Evolutionary conservation across 2,329 filamentous ascomycete genomes (phyloP).

Genomic region (Hypoxylon rubiginosum): DNA sequence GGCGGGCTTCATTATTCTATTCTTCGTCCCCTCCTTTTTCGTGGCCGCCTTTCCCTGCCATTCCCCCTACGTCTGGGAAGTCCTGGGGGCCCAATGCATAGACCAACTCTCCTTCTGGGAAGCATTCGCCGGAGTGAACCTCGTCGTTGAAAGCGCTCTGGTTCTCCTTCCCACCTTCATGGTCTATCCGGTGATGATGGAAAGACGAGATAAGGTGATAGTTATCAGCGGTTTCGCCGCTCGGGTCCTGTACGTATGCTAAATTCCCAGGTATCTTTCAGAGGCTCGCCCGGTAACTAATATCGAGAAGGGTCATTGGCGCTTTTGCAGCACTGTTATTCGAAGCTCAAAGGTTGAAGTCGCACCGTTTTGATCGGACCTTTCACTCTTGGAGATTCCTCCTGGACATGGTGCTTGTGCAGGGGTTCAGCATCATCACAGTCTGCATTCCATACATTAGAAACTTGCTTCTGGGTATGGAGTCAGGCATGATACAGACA

Average conservation of each 20-base stretch:
- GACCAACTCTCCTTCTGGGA: constrained; percentile 39
- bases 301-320: not conserved
- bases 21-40: constrained; percentile 29
- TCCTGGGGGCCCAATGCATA: constrained; percentile 33
- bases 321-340: constrained; percentile 25
- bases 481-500: constrained; percentile 41
- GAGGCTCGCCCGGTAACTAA: not conserved
- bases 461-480: constrained; percentile 35
- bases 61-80: constrained; percentile 25
- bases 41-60: constrained; percentile 31
- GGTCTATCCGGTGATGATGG: constrained; percentile 17
- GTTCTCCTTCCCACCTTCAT: constrained; percentile 29
- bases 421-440: constrained; percentile 40
- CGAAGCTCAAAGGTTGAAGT: constrained; percentile 30
- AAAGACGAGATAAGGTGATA: constrained; percentile 19
- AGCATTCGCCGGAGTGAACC: constrained; percentile 28
- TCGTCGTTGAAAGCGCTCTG: constrained; percentile 29
- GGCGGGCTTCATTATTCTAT: constrained; percentile 17
- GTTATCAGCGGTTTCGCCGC: constrained; percentile 33
- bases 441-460: constrained; percentile 41
- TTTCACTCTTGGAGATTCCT: constrained; percentile 36
- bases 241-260: constrained; percentile 32
- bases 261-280: constrained; percentile 3
- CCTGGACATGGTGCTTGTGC: constrained; percentile 31
- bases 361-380: constrained; percentile 20